phyloP scores from a whole-genome alignment of 2,329 filamentous ascomycete species.

The Trichothecium roseum region DNA sequence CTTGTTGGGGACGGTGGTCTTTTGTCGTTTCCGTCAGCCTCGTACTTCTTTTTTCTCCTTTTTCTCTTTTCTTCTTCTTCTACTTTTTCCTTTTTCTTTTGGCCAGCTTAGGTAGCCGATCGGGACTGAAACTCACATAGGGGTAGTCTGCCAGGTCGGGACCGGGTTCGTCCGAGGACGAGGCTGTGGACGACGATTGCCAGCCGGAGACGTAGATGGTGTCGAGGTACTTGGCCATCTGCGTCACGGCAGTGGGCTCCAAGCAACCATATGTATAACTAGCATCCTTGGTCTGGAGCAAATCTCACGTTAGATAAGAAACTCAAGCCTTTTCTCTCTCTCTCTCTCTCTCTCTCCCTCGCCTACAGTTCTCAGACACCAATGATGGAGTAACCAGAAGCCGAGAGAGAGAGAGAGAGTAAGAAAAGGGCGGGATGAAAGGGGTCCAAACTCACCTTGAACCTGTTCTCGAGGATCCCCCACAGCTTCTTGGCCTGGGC shows the following conservation, averaged over 20 bases:
- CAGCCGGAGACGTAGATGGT: slow-evolving; percentile 98
- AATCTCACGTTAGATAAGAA: not conserved
- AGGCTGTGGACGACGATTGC: slow-evolving; percentile 96
- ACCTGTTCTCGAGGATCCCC: slow-evolving; percentile 77
- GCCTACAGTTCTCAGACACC: too few species aligned
- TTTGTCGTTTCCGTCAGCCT: not conserved
- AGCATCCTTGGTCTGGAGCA: slow-evolving; percentile 66
- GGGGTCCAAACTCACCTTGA: too few species aligned
- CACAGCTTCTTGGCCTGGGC: slow-evolving; percentile 88
- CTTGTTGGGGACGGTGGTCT: slow-evolving; percentile 98
- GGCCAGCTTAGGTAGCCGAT: not conserved
- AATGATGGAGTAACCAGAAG: too few species aligned
- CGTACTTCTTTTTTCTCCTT: not conserved
- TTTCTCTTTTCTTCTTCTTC: too few species aligned
- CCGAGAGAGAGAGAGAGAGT: too few species aligned
- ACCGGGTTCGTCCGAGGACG: slow-evolving; percentile 87
- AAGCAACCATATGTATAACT: slow-evolving; percentile 96
- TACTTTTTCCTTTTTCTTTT: not conserved
- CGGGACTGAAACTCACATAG: slow-evolving; percentile 47
- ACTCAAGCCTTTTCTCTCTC: not conserved
- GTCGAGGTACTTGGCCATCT: slow-evolving; percentile 98
- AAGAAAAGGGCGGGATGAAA: too few species aligned
- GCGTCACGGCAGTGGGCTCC: slow-evolving; percentile 95
- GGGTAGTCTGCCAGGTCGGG: slow-evolving; percentile 98
- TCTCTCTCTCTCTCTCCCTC: not conserved